Conservation (phyloP, 495 filamentous ascomycete species). For the Neurospora sp. region DNA sequence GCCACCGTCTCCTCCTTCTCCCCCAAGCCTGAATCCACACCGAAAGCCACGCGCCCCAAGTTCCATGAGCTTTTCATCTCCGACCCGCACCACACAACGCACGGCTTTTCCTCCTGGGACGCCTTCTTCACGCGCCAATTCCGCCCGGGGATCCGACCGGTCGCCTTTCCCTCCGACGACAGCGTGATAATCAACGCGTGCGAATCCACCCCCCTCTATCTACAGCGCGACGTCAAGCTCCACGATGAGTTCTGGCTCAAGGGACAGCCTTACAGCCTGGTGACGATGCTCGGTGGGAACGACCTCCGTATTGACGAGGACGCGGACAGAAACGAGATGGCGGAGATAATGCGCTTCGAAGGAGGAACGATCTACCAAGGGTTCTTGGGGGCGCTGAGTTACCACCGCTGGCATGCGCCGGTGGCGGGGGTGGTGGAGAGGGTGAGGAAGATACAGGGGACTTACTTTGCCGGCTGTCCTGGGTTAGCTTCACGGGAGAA, state of each 20-base stretch:
- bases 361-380: constrained; percentile 34
- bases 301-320: too few species aligned
- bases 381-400: constrained; percentile 34
- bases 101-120: constrained; percentile 8
- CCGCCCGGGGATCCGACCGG: constrained; percentile 25
- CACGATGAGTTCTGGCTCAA: constrained; percentile 39
- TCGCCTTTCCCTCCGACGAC: constrained; percentile 24
- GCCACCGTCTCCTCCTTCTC: too few species aligned
- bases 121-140: constrained; percentile 39
- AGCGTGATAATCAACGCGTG: constrained; percentile 26
- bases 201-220: constrained; percentile 25
- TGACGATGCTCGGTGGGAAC: constrained; percentile 19
- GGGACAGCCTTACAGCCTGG: constrained; percentile 30
- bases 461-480: constrained; percentile 11
- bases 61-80: neutral
- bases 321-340: too few species aligned
- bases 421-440: constrained; percentile 25
- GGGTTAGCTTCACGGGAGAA: neutral
- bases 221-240: constrained; percentile 5
- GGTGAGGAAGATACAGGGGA: constrained; percentile 24
- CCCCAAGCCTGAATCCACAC: too few species aligned
- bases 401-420: constrained; percentile 41
- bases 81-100: neutral
- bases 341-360: constrained; percentile 12
- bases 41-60: too few species aligned